Evolutionary conservation across 2,329 filamentous ascomycete species (phyloP).

Genomic region (Raffaelea deltoideospora): DNA sequence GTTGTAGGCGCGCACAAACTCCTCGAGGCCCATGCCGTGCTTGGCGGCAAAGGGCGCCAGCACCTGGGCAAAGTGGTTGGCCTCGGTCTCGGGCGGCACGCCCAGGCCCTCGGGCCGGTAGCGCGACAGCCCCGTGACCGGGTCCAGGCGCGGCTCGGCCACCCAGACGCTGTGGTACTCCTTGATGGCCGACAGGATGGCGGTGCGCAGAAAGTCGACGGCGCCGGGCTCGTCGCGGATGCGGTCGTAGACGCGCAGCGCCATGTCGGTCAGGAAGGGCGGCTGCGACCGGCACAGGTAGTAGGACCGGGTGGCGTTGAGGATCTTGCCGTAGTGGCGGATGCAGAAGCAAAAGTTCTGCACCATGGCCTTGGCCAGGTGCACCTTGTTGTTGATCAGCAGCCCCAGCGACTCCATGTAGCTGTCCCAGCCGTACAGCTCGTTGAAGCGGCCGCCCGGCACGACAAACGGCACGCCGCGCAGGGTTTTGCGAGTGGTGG

Average conservation of each 20-base stretch:
- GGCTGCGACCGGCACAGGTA: conserved; percentile 91
- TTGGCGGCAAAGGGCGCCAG: conserved; percentile 73
- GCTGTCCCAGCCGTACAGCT: conserved; percentile 96
- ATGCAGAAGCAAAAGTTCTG: conserved; percentile 97
- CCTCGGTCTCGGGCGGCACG: conserved; percentile 83
- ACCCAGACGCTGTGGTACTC: conserved; percentile 90
- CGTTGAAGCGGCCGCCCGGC: conserved; percentile 92
- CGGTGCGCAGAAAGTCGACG: conserved; percentile 62
- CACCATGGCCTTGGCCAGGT: conserved; percentile 89
- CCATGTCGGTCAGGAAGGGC: conserved; percentile 95
- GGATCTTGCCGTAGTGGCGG: conserved; percentile 93
- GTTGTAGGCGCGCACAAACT: conserved; percentile 87
- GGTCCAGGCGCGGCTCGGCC: conserved; percentile 61
- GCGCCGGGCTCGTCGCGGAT: conserved; percentile 77
- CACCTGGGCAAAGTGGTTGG: conserved; percentile 72
- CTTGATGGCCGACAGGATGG: conserved; percentile 87
- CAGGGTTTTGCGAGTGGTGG: conserved; percentile 54
- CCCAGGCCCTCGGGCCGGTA: conserved; percentile 74
- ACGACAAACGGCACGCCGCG: conserved; percentile 89
- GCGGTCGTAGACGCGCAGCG: conserved; percentile 79
- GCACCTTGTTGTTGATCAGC: conserved; percentile 67
- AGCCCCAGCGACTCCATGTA: conserved; percentile 96
- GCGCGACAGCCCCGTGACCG: conserved; percentile 62
- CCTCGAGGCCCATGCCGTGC: conserved; percentile 62
- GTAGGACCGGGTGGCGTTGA: conserved; percentile 93